Conservation (phyloP, 108 stramenopile genomes). For the Stephanodiscus triporus region DNA sequence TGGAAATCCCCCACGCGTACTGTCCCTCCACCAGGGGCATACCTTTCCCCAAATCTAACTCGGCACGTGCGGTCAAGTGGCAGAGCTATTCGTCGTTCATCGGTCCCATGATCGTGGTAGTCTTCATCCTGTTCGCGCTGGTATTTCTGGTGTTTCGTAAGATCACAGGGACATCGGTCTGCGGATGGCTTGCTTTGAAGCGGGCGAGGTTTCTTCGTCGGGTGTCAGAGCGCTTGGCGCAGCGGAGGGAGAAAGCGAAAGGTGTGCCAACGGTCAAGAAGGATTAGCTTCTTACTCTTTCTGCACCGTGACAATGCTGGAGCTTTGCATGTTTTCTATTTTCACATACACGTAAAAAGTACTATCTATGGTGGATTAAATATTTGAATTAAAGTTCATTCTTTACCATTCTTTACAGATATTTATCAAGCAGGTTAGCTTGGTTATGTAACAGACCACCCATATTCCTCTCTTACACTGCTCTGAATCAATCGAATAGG, state of each 20-base stretch:
- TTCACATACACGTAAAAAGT: too few species aligned
- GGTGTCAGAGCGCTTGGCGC: slow-evolving; percentile 1
- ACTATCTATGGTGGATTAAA: too few species aligned
- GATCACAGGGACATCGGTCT: slow-evolving; percentile 56
- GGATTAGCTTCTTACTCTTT: too few species aligned
- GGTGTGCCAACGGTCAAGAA: neutral
- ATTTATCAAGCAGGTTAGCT: too few species aligned
- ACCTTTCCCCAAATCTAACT: slow-evolving; percentile 79
- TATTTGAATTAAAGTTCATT: too few species aligned
- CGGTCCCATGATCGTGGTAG: slow-evolving; percentile 46
- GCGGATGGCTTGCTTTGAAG: slow-evolving; percentile 50
- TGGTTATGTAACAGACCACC: too few species aligned
- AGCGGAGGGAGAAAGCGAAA: slow-evolving; percentile 3
- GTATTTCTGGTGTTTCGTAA: slow-evolving; percentile 53
- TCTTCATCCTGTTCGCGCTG: slow-evolving; percentile 56
- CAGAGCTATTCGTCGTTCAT: slow-evolving; percentile 62
- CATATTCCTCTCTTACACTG: too few species aligned
- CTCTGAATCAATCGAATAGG: too few species aligned
- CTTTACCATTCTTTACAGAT: too few species aligned
- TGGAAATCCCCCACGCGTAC: slow-evolving; percentile 51
- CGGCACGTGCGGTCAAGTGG: slow-evolving; percentile 62
- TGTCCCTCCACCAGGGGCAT: slow-evolving; percentile 61
- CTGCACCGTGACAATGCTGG: too few species aligned
- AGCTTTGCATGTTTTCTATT: too few species aligned
- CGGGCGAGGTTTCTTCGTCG: slow-evolving; percentile 11